Conservation (phyloP, 169 alveolate genomes). For the Pseudocohnilembus persalinus region DNA sequence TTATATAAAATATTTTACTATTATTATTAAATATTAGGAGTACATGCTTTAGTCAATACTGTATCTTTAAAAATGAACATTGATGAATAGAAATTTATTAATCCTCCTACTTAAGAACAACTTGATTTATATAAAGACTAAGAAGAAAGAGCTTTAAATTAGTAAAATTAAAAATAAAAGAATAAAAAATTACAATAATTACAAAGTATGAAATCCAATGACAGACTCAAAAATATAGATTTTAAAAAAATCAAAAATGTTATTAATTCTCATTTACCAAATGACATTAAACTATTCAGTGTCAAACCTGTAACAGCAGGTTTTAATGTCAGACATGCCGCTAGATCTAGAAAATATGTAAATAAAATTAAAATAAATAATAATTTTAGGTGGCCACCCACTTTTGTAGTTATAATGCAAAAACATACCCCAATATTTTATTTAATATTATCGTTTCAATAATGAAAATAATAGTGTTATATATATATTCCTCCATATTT, state of each 20-base stretch:
- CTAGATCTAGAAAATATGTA: background rate
- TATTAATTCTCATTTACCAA: background rate
- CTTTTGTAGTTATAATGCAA: too few species aligned
- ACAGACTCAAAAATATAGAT: too few species aligned
- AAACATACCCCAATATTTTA: too few species aligned
- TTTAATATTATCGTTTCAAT: background rate
- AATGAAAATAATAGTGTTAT: background rate
- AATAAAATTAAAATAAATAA: too few species aligned
- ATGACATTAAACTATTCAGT: background rate
- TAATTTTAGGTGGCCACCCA: too few species aligned
- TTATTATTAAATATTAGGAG: background rate
- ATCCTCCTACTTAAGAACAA: background rate
- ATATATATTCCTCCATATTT: too few species aligned
- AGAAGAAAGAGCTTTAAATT: background rate
- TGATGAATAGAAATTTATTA: background rate
- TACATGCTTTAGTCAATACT: background rate
- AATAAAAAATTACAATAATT: background rate
- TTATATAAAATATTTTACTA: background rate
- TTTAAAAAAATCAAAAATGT: too few species aligned
- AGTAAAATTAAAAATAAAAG: too few species aligned
- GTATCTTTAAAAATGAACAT: background rate
- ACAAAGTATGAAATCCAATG: background rate
- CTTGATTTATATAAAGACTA: background rate
- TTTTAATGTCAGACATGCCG: background rate
- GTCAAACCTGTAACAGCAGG: background rate